A percentile compares a stretch with the other conserved stretches of the same genome.
Evolutionary conservation across 305 asterid species (phyloP).

Genomic region (Solanum hybrid): DNA sequence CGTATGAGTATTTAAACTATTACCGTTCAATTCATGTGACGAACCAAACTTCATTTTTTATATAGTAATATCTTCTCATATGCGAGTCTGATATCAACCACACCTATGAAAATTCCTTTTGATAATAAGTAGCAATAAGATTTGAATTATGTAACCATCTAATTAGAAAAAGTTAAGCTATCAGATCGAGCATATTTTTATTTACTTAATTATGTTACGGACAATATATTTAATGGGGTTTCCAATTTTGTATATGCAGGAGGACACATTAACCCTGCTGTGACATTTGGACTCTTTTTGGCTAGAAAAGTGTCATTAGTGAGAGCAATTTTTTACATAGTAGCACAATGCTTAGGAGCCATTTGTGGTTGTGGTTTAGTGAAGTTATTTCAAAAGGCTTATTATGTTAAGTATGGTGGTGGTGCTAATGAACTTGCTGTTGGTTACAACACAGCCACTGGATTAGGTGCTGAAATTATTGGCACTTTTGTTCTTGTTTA

Average conservation of each 20-base stretch:
- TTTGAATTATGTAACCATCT: background rate
- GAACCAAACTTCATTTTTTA: no score
- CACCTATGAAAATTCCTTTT: no score
- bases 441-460: constrained; percentile 12
- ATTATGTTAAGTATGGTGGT: constrained; percentile 13
- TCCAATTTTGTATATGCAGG: background rate
- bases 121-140: background rate
- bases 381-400: constrained; percentile 8
- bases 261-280: constrained; percentile 16
- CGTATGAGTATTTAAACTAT: no score
- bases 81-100: no score
- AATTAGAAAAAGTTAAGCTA: background rate
- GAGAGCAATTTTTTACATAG: constrained; percentile 10
- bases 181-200: background rate
- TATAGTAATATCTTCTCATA: background rate
- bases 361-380: constrained; percentile 15
- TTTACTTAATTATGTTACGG: background rate
- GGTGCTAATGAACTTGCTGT: constrained; percentile 10
- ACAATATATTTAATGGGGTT: background rate
- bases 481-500: background rate
- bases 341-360: constrained; percentile 18
- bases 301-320: constrained; percentile 12
- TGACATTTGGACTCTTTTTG: constrained; percentile 16
- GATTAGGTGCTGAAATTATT: constrained; percentile 10
- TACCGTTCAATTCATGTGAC: no score